Evolutionary conservation across 495 filamentous ascomycete genomes (phyloP), one percentile per base, ranked within the genome.

Genomic region (Hypoxylon cercidicola): DNA sequence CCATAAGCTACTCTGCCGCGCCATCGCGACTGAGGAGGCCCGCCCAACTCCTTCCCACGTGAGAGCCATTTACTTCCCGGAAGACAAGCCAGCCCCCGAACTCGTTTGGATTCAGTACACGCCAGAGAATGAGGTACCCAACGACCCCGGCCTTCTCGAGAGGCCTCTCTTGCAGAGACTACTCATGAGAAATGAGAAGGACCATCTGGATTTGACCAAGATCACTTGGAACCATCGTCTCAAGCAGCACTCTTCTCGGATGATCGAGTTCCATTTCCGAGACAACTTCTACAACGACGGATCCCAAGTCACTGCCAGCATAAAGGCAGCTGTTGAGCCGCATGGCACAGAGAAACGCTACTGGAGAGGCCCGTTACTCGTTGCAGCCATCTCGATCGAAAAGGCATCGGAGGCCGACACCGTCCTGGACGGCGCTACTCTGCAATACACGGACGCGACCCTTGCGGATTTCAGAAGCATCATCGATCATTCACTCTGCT

Each of bases 11-110:
- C 18, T 64, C 1, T 59, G 62, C n/a, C 20, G 41, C 1, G 23
- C 10, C 19, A n/a, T 52, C 4, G 8, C 16, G 4, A 25, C 41
- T 1, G 3, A 54, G 16, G 4, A 19, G 2, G 16, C 51, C 7
- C 62, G 55, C 1, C 62, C 62, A 10, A 47, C 54, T 35, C 28
- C 46, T 4, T 37, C n/a, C 0, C 61, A 64, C 13, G 1, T 20
- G 1, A 23, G 55, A 23, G 62, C 62, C 5, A 59, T 64, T 11
- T 40, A 20, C 49, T 64, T 53, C 30, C 48, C 55, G n/a, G 40
- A 39, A 4, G 55, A 64, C n/a, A 51, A 19, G n/a, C 12, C 39
- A 3, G 20, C 1, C 10, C 46, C 52, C 1, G 16, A 57, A 7
- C 13, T 41, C 8, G 39, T 41, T 8, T 41, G 39, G 39, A 41